Base-by-base conservation (phyloP, 2,329 filamentous ascomycete species). In the Epichloe typhina region DNA sequence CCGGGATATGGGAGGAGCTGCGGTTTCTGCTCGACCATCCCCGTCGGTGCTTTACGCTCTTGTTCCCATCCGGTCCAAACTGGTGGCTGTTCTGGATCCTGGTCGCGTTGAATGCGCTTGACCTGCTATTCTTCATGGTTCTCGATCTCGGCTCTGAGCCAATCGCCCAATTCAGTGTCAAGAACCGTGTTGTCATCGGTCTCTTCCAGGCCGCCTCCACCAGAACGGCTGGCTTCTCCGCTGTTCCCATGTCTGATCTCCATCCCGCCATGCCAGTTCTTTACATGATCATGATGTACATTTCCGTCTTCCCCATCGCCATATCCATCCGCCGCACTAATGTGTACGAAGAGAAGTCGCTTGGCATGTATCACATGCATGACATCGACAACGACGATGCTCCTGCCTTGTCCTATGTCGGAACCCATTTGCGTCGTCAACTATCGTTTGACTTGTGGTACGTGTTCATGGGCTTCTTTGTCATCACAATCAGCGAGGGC, bases 271-370 rank as follows among this genome's bases (percentile, higher is more conserved):
- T 96, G 52, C 90, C 95, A 61, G 88, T 94, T 13, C 88, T 89
- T 23, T 97, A 96, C 69, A 73, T 97, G 67, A 83, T 97, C 66
- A 97, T 97, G 93, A 97, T 97, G 93, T 97, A 97, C 67, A 95
- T 97, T 55, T 95, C 90, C 52, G 87, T 96, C 53, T 95, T 95
- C 59, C 91, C 91, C 5, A 95, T 97, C 59, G 91, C 93, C 63
- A 97, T 97, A 60, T 93, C 87, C 6, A 86, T 97, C 59, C 88
- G 91, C 49, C 77, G 87, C 56, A 96, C 91, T 52, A 97, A 97
- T 64, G 91, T 96, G 2, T 97, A 97, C 70, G 91, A 96, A 67
- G 91, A 97, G 64, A 87, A 84, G 57, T 88, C 83, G 0, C 76
- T 93, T 0, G 88, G 88, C 5, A 80, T 94, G 33, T 89, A 85